Evolutionary conservation across 1,139 yeast species (phyloP), one percentile per base, ranked within the genome.

Genomic region (Lodderomyces oxycetoniae): DNA sequence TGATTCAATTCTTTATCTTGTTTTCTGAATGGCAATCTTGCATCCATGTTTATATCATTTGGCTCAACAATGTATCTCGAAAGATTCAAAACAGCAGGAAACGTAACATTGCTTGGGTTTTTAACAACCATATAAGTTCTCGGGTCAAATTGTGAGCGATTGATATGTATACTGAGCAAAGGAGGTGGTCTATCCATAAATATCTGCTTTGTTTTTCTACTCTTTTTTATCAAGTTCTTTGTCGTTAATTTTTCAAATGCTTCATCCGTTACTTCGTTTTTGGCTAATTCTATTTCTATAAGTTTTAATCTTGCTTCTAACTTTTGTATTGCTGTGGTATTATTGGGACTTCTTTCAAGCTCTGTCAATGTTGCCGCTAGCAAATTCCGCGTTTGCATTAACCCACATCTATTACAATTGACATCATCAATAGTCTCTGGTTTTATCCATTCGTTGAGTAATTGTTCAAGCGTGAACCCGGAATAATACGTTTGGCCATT

Each of bases 361-460:
- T 42, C 43, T 11, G 31, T 13, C 8, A 45, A 25, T 14, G 41
- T 43, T 13, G 58, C 65, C 10, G 47, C 39, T 31, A 84, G 59
- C 41, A 74, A 80, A 8, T 67, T 68, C 32, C 60, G 61, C 11
- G 86, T 80, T 39, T 80, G 81, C 19, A 61, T 55, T 45, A 88
- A 64, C 4, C 94, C 91, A 65, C 96, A 88, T 50, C 96, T 69
- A 55, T 88, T 86, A 62, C 96, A 88, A 57, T 87, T 91, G 28
- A 88, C 96, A 34, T 88, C 96, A 45, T 87, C 88, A 42, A 88
- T 88, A 20, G 84, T 77, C 55, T 88, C 96, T 24, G 91, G 86
- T 36, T 74, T 71, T 10, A 74, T 75, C 85, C 94, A 88, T 36
- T 81, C 81, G 31, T 72, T 65, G 41, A 88, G 60, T 37, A 88